Conservation (phyloP, 768 basidiomycete genomes). For the Lyophyllum decastes region DNA sequence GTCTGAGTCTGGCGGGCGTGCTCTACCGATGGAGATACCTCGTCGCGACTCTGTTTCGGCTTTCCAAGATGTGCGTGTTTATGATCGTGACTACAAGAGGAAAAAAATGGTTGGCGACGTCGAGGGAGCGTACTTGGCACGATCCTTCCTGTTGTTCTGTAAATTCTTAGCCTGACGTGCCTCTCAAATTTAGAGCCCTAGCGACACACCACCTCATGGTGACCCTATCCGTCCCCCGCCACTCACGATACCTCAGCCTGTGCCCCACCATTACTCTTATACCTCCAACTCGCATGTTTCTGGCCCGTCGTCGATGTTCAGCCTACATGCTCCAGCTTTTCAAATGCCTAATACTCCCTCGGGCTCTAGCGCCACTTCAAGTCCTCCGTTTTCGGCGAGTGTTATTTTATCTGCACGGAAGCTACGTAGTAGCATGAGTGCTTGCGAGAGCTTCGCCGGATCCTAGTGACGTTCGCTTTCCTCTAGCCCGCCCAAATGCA, state of each 20-base stretch:
- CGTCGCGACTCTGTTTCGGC: slow-evolving; percentile 48
- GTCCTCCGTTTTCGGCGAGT: slow-evolving; percentile 89
- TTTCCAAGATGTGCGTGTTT: slow-evolving; percentile 49
- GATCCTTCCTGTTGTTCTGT: slow-evolving; percentile 12
- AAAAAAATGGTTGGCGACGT: slow-evolving; percentile 51
- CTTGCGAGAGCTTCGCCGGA: slow-evolving; percentile 37
- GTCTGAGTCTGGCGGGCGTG: slow-evolving; percentile 41
- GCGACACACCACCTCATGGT: slow-evolving; percentile 45
- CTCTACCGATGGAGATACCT: slow-evolving; percentile 40
- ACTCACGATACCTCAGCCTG: slow-evolving; percentile 61
- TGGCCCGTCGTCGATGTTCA: slow-evolving; percentile 49
- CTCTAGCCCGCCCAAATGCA: slow-evolving; percentile 71
- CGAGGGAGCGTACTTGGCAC: slow-evolving; percentile 59
- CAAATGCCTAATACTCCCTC: slow-evolving; percentile 73
- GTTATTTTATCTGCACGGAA: slow-evolving; percentile 39
- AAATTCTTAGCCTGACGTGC: neutral
- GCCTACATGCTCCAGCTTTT: slow-evolving; percentile 57
- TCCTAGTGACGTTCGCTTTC: slow-evolving; percentile 55
- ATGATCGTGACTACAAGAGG: slow-evolving; percentile 65
- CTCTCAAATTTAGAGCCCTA: slow-evolving; percentile 37
- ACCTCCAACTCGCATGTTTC: slow-evolving; percentile 40
- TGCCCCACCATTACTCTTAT: slow-evolving; percentile 52
- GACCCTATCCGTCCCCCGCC: slow-evolving; percentile 53
- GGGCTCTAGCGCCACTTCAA: slow-evolving; percentile 72
- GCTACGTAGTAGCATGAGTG: slow-evolving; percentile 27